Percentiles rank a stretch among this genome's conserved stretches.
phyloP scores from a whole-genome alignment of 768 basidiomycete species.

The Cystobasidiopsis lactophilus region DNA sequence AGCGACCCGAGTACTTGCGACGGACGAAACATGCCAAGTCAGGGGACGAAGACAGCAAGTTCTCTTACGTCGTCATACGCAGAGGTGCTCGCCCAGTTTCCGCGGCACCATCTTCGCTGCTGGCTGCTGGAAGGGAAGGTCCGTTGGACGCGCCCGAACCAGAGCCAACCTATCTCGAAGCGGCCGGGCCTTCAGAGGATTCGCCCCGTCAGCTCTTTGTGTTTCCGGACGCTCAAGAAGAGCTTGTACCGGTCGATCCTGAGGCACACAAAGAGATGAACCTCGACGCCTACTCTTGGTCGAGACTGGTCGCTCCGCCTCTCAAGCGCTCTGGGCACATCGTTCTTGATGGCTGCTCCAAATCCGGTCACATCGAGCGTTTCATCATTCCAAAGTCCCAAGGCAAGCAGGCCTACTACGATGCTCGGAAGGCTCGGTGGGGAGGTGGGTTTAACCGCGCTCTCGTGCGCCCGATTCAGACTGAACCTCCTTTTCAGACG shows the following conservation, averaged over 20 bases:
- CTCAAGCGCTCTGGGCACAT: conserved; percentile 78
- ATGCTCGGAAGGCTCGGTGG: conserved; percentile 80
- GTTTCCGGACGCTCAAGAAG: not conserved
- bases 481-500: too few relatives aligned
- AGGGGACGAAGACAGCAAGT: conserved; percentile 69
- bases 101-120: not conserved
- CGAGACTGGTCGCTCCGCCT: conserved; percentile 76
- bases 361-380: conserved; percentile 74
- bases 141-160: not conserved
- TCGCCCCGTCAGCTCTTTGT: too few relatives aligned
- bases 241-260: not conserved
- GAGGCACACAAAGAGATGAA: conserved; percentile 1
- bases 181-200: conserved; percentile 1
- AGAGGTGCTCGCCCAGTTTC: conserved; percentile 44
- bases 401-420: conserved; percentile 85
- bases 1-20: conserved; percentile 64
- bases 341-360: conserved; percentile 66
- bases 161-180: not conserved
- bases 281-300: conserved; percentile 65
- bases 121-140: not conserved
- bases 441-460: conserved; percentile 59
- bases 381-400: conserved; percentile 79
- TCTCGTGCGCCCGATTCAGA: too few relatives aligned
- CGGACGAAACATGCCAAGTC: conserved; percentile 63
- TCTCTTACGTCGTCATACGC: conserved; percentile 73